Evolutionary conservation across 2,329 filamentous ascomycete species (phyloP), one percentile per base, ranked within the genome.

Genomic region (Fusarium brachygibbosum): DNA sequence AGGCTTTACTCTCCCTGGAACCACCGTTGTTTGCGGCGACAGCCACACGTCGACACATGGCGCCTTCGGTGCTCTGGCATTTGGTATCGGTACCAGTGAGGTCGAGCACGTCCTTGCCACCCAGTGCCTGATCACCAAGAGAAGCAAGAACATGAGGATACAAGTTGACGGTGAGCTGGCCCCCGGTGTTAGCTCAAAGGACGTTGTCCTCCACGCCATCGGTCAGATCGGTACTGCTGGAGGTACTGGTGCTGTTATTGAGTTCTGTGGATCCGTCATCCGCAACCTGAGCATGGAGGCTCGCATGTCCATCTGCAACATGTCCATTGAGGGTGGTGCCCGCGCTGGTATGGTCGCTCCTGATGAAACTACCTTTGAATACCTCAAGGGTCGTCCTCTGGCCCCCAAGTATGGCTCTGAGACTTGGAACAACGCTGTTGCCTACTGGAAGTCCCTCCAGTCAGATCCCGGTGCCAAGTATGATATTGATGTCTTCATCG

Each of bases 271-370:
- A 63, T 97, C 94, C 52, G 93, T 96, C 66, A 98, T 99, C 78
- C 90, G 93, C 73, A 83, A 82, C 66, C 85, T 98, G 74, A 97
- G 93, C 81, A 97, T 99, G 88, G 96, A 98, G 82, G 96, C 95
- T 42, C 90, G 96, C 73, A 98, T 99, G 96, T 98, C 94, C 68
- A 97, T 99, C 79, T 98, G 96, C 85, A 99, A 99, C 85, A 98
- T 98, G 96, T 94, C 94, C 16, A 98, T 98, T 74, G 96, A 99
- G 85, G 96, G 87, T 73, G 96, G 96, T 81, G 96, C 96, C 48
- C 88, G 96, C 82, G 95, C 95, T 64, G 96, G 96, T 72, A 97
- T 99, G 94, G 91, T 99, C 63, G 96, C 96, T 12, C 96, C 96
- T 7, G 96, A 99, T 76, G 91, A 98, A 77, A 92, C 85, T 61